Base-by-base conservation (phyloP, 1,284 basidiomycete species). In the Trichosporon ovoides region DNA sequence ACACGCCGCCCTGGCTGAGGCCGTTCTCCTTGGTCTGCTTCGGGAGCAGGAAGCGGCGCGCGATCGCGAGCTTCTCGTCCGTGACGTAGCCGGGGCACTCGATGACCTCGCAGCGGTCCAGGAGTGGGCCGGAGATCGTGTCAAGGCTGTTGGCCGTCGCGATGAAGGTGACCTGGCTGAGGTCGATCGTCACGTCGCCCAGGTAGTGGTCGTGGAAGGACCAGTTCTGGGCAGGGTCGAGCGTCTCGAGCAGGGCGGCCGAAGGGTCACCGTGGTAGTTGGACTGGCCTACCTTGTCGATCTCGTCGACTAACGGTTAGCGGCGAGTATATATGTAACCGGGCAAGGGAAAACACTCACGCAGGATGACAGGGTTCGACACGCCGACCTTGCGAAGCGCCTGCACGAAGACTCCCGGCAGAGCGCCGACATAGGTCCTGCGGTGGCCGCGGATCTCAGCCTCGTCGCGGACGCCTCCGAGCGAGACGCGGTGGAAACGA, bases 361-460 rank as follows among this genome's bases (percentile, higher is more conserved):
- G 94, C 35, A 98, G 80, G 9, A 94, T 89, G 16, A 98, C 82
- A 0, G 95, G 95, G 73, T 98, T 98, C 77, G 96, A 90, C 1
- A 92, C 95, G 34, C 91, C 89, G 10, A 97, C 92, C 61, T 93
- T 87, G 78, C 96, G 95, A 59, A 98, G 79, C 1, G 92, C 94
- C 75, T 97, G 93, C 37, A 97, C 95, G 55, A 97, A 92, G 81
- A 97, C 93, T 37, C 95, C 94, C 0, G 95, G 95, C 55, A 98
- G 83, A 0, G 92, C 91, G 38, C 88, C 89, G 60, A 68, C 72
- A 53, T 74, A 97, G 34, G 95, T 98, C 69, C 95, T 80, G 66
- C 95, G 81, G 76, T 98, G 95, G 1, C 95, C 95, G 77, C 97
- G 94, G 72, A 98, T 97, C 82, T 98, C 95, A 48, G 95, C 95